These are phyloP conservation scores for Candida ipomoeae DNA, from an alignment of 805 yeast species.

Conservation along the genomic window DNA sequence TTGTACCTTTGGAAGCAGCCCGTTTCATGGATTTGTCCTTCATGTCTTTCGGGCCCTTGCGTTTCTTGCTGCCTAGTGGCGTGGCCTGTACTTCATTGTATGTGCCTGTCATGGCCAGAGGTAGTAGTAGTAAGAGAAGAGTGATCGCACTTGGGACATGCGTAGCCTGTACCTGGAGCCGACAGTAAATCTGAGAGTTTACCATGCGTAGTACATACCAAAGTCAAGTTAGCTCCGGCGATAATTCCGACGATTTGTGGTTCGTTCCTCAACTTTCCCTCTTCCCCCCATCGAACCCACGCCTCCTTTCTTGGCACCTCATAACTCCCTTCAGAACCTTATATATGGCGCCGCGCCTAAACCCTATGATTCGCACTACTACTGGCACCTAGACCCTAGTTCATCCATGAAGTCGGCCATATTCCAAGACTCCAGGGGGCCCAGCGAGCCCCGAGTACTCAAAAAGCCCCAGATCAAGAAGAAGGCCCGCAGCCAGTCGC, in stretches of 20 bases:
- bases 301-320: neutral
- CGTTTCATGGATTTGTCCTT: neutral
- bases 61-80: slow-evolving; percentile 5
- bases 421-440: slow-evolving; percentile 13
- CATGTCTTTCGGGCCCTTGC: slow-evolving; percentile 5
- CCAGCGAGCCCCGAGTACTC: slow-evolving; percentile 8
- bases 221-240: neutral
- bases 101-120: slow-evolving; percentile 11
- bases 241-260: neutral
- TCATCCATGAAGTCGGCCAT: slow-evolving; percentile 18
- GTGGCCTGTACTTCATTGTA: slow-evolving; percentile 27
- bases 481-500: slow-evolving; percentile 13
- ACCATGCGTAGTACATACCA: neutral
- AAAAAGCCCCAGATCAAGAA: slow-evolving; percentile 9
- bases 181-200: neutral
- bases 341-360: slow-evolving; percentile 2
- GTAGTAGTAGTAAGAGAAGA: neutral
- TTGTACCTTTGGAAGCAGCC: too few relatives aligned
- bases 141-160: neutral
- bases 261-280: too few relatives aligned
- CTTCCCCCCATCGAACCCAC: too few relatives aligned
- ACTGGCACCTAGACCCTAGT: neutral
- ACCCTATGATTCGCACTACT: neutral
- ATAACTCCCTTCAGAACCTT: neutral
- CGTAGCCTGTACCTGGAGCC: slow-evolving; percentile 2